Evolutionary conservation across 2,329 filamentous ascomycete species (phyloP).

Genomic region (Diaporthe sp.): DNA sequence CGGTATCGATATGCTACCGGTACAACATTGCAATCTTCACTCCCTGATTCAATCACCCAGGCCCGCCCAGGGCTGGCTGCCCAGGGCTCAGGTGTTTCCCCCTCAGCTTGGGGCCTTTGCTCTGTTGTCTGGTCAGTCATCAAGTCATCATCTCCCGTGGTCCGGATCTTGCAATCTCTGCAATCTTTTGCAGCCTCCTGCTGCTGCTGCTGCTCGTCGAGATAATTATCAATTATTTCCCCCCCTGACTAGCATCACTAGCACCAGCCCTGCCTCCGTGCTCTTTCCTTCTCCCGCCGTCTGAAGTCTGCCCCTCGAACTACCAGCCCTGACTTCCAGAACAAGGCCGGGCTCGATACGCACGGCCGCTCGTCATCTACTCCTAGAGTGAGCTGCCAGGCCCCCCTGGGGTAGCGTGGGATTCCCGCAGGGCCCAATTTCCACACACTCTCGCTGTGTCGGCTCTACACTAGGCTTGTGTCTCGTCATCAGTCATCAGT

Average conservation of each 20-base stretch:
- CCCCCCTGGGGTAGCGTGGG: slow-evolving; percentile 14
- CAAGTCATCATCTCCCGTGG: slow-evolving; percentile 4
- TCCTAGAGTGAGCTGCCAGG: not conserved
- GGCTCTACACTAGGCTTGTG: not conserved
- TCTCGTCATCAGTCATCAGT: not conserved
- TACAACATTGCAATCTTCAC: slow-evolving; percentile 29
- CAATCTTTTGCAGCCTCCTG: not conserved
- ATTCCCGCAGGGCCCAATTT: slow-evolving; percentile 1
- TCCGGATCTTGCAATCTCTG: not conserved
- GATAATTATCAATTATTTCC: not conserved
- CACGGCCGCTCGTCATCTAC: not conserved
- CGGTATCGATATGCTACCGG: slow-evolving; percentile 1
- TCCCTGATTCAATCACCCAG: slow-evolving; percentile 2
- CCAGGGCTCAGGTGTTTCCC: not conserved
- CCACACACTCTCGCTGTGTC: not conserved
- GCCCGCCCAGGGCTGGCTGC: not conserved
- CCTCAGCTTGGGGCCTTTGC: no score
- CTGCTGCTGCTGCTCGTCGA: not conserved
- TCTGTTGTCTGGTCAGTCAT: not conserved
- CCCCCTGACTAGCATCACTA: slow-evolving; percentile 14
- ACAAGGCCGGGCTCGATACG: not conserved
- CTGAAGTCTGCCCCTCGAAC: not conserved
- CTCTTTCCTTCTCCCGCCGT: not conserved
- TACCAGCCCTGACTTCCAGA: not conserved
- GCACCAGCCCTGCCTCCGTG: slow-evolving; percentile 12